These are phyloP conservation scores for Thuidium tamariscinum DNA, from an alignment of 225 moss, liverwort and hornwort genomes.

Conservation along the genomic window DNA sequence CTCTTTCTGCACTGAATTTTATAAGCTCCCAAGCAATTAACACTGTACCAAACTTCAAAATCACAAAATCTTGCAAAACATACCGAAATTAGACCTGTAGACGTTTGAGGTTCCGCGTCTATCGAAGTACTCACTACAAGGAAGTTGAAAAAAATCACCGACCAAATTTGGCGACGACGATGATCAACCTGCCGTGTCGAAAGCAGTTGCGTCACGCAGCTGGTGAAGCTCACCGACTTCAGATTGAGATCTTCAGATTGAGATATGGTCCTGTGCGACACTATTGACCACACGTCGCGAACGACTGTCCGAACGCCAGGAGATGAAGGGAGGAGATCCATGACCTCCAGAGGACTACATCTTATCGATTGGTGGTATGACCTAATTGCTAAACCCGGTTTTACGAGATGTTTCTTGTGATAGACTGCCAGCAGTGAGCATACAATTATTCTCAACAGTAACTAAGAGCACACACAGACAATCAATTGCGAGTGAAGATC, in stretches of 20 bases:
- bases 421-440: not conserved
- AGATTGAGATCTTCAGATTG: not conserved
- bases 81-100: not conserved
- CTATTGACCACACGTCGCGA: not conserved
- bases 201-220: not conserved
- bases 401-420: not conserved
- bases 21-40: not conserved
- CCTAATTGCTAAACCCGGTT: not conserved
- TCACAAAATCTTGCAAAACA: not conserved
- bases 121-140: not conserved
- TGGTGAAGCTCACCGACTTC: not conserved
- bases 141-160: not conserved
- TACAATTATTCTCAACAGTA: not conserved
- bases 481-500: conserved; percentile 1
- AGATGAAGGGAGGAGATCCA: not conserved
- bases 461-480: not conserved
- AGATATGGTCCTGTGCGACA: conserved; percentile 18
- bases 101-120: not conserved
- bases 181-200: not conserved
- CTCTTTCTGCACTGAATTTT: not conserved
- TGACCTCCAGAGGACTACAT: not conserved
- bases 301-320: conserved; percentile 4
- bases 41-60: not conserved
- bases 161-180: not conserved
- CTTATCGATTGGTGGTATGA: not conserved